These are phyloP conservation scores for Aureobasidium sp. DNA, from an alignment of 2,329 filamentous ascomycete species.

Conservation along the genomic window DNA sequence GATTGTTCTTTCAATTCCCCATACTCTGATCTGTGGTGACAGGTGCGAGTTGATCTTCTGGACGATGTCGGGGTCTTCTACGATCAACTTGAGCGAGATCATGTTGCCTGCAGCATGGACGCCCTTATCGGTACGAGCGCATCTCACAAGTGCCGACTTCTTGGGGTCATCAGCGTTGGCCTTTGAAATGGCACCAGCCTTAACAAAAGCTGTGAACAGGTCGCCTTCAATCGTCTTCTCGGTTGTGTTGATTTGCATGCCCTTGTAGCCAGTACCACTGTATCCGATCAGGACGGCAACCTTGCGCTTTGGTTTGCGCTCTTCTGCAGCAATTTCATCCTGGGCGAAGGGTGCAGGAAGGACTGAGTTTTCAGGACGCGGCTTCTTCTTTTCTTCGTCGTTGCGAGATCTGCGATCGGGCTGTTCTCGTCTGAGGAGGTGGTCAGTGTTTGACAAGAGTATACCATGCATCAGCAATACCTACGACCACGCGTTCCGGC, in stretches of 20 bases:
- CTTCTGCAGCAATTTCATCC: slow-evolving; percentile 83
- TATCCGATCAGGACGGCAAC: slow-evolving; percentile 94
- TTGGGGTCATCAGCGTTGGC: slow-evolving; percentile 95
- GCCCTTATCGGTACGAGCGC: slow-evolving; percentile 93
- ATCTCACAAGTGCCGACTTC: slow-evolving; percentile 89
- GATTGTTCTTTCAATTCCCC: slow-evolving; percentile 85
- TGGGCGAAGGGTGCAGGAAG: slow-evolving; percentile 57
- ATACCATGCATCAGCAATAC: slow-evolving; percentile 24
- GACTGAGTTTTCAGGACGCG: slow-evolving; percentile 38
- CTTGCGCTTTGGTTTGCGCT: slow-evolving; percentile 86
- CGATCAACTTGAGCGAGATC: slow-evolving; percentile 89
- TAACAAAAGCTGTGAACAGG: slow-evolving; percentile 84
- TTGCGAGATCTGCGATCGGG: slow-evolving; percentile 43
- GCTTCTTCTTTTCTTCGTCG: slow-evolving; percentile 37
- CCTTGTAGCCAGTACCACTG: slow-evolving; percentile 91
- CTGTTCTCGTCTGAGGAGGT: slow-evolving; percentile 34
- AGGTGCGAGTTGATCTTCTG: slow-evolving; percentile 84
- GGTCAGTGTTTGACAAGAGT: slow-evolving; percentile 30
- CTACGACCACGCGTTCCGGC: slow-evolving; percentile 59
- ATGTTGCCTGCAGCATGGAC: slow-evolving; percentile 95
- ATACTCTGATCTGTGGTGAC: slow-evolving; percentile 83
- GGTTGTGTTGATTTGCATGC: slow-evolving; percentile 69
- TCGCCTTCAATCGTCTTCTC: slow-evolving; percentile 95
- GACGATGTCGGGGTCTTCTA: slow-evolving; percentile 82
- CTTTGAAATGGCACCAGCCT: slow-evolving; percentile 88